These are phyloP conservation scores for Coniophora puteana DNA, from an alignment of 1,284 basidiomycete genomes.

Conservation along the genomic window DNA sequence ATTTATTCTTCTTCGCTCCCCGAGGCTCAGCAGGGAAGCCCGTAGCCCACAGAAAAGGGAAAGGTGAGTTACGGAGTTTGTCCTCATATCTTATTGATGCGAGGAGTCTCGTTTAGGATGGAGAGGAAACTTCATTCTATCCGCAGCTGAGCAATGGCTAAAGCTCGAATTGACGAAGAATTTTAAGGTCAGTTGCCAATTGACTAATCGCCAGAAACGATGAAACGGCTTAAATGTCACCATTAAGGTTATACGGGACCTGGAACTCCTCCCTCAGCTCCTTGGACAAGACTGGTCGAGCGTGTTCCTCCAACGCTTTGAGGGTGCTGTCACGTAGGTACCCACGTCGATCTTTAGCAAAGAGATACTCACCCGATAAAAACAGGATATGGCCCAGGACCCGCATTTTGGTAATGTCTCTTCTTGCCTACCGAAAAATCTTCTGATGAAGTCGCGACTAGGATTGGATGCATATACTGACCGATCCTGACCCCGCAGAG, in stretches of 20 bases:
- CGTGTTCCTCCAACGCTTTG: slow-evolving; percentile 89
- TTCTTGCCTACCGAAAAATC: slow-evolving; percentile 4
- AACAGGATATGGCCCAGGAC: slow-evolving; percentile 84
- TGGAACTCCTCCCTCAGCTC: slow-evolving; percentile 86
- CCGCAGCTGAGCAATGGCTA: slow-evolving; percentile 89
- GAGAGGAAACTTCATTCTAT: slow-evolving; percentile 94
- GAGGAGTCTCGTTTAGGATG: slow-evolving; percentile 68
- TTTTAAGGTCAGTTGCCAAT: slow-evolving; percentile 60
- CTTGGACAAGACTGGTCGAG: slow-evolving; percentile 94
- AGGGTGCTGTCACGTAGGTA: slow-evolving; percentile 76
- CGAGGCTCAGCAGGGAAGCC: slow-evolving; percentile 92
- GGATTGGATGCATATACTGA: slow-evolving; percentile 85
- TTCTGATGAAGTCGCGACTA: slow-evolving; percentile 23
- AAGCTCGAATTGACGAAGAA: slow-evolving; percentile 95
- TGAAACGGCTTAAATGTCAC: slow-evolving; percentile 3
- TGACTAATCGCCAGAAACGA: neutral
- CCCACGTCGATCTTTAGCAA: no score
- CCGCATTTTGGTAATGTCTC: slow-evolving; percentile 54
- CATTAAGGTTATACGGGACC: slow-evolving; percentile 79
- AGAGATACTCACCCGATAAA: slow-evolving; percentile 28
- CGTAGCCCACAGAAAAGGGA: slow-evolving; percentile 88
- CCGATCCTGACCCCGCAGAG: slow-evolving; percentile 79
- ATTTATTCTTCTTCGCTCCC: slow-evolving; percentile 97
- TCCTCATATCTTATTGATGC: slow-evolving; percentile 3
- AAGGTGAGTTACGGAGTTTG: slow-evolving; percentile 63